Conservation (phyloP, 164 flowering plant genomes). For the Liriodendron chinense region DNA sequence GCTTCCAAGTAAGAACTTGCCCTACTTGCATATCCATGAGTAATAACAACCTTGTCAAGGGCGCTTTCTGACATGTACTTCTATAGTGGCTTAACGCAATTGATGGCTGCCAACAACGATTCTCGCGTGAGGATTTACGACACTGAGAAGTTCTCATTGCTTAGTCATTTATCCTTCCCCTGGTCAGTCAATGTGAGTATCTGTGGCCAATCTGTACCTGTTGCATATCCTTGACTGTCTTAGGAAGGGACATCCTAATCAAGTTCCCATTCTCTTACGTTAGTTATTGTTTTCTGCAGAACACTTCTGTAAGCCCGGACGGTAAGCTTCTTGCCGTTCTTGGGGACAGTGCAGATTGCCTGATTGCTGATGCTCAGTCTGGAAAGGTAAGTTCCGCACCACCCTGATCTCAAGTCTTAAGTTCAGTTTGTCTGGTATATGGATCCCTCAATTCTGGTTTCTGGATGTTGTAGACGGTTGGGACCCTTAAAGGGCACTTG, state of each 20-base stretch:
- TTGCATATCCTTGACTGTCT: background rate
- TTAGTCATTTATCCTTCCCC: conserved; percentile 44
- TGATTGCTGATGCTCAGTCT: conserved; percentile 69
- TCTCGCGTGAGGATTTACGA: conserved; percentile 69
- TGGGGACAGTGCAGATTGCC: conserved; percentile 77
- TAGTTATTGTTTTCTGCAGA: conserved; percentile 34
- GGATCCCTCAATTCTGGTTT: background rate
- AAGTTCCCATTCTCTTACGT: background rate
- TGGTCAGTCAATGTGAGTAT: conserved; percentile 91
- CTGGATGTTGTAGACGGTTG: conserved; percentile 35
- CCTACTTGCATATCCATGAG: background rate
- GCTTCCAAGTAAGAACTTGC: conserved; percentile 40
- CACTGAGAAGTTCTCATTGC: conserved; percentile 46
- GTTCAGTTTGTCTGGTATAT: background rate
- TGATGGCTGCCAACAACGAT: conserved; percentile 83
- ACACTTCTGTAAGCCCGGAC: conserved; percentile 76
- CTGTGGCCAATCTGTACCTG: background rate
- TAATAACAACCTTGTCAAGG: background rate
- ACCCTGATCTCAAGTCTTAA: background rate
- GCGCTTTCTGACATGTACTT: conserved; percentile 4
- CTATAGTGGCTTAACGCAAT: conserved; percentile 63
- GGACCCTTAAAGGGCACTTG: conserved; percentile 66
- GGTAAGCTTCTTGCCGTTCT: conserved; percentile 80
- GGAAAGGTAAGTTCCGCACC: conserved; percentile 51
- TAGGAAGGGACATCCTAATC: background rate